phyloP scores from a whole-genome alignment of 495 filamentous ascomycete species.

The Pseudoneurospora amorphoporcata region DNA sequence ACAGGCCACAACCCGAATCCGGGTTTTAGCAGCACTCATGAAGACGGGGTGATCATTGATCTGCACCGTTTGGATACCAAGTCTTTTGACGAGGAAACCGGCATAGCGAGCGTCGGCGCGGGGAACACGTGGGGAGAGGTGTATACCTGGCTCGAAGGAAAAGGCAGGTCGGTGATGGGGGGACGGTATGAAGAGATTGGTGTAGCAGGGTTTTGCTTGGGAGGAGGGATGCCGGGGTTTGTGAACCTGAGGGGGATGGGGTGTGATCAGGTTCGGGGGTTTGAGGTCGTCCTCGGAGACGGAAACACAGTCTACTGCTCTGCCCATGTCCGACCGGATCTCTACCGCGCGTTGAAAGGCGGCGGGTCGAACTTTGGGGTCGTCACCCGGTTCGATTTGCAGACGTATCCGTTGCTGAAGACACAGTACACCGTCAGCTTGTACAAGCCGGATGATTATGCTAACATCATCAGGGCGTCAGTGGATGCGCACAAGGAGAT shows the following conservation, averaged over 20 bases:
- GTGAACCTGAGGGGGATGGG: slow-evolving; percentile 36
- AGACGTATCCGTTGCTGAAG: not conserved
- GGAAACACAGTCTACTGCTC: slow-evolving; percentile 27
- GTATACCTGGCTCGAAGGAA: slow-evolving; percentile 34
- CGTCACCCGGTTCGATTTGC: slow-evolving; percentile 39
- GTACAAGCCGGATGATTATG: not conserved
- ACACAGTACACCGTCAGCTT: not conserved
- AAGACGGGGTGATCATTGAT: not conserved
- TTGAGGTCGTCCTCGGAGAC: slow-evolving; percentile 37
- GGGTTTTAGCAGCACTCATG: not conserved
- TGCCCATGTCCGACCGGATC: slow-evolving; percentile 20
- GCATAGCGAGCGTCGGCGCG: not conserved
- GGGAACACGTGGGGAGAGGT: slow-evolving; percentile 16
- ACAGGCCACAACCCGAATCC: not conserved
- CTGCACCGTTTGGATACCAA: not conserved
- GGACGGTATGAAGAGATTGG: slow-evolving; percentile 45
- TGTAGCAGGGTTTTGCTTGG: slow-evolving; percentile 47
- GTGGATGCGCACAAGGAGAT: not conserved
- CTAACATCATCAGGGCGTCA: slow-evolving; percentile 1
- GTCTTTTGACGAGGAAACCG: not conserved
- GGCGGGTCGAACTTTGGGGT: slow-evolving; percentile 53
- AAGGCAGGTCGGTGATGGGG: slow-evolving; percentile 37
- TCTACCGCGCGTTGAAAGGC: slow-evolving; percentile 47
- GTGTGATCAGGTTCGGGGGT: slow-evolving; percentile 42
- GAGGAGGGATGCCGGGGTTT: slow-evolving; percentile 43